A percentile compares a stretch with the other conserved stretches of the same genome.
Evolutionary conservation across 495 filamentous ascomycete genomes (phyloP).

Genomic region (Sabuloglossum arenarium): DNA sequence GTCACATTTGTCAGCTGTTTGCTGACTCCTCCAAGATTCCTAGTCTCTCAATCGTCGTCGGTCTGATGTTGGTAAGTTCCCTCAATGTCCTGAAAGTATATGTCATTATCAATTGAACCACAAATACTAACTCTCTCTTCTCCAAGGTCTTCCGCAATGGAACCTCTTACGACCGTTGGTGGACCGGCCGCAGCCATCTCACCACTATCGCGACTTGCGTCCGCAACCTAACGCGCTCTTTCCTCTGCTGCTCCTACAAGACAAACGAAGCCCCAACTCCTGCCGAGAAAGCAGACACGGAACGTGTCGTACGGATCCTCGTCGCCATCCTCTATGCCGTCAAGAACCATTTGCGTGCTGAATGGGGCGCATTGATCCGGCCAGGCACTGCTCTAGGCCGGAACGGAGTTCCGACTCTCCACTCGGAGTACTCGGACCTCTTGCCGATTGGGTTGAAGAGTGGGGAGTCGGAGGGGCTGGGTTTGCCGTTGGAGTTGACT

Average conservation of each 20-base stretch:
- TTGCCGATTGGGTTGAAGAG: slow-evolving; percentile 36
- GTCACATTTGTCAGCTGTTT: no score
- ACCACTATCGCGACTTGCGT: slow-evolving; percentile 35
- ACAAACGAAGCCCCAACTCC: slow-evolving; percentile 11
- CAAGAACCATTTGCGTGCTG: slow-evolving; percentile 54
- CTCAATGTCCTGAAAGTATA: not conserved
- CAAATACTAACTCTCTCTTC: no score
- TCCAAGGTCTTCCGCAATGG: slow-evolving; percentile 43
- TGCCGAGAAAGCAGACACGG: slow-evolving; percentile 36
- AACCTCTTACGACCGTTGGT: slow-evolving; percentile 52
- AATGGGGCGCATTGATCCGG: slow-evolving; percentile 39
- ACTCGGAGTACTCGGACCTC: slow-evolving; percentile 37
- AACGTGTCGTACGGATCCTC: slow-evolving; percentile 35
- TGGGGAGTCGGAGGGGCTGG: slow-evolving; percentile 42
- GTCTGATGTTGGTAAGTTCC: slow-evolving; percentile 41
- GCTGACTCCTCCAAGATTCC: slow-evolving; percentile 28
- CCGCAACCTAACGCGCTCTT: slow-evolving; percentile 40
- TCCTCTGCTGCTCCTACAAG: slow-evolving; percentile 25
- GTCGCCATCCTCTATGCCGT: slow-evolving; percentile 55
- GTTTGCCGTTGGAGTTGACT: slow-evolving; percentile 42
- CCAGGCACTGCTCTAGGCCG: slow-evolving; percentile 23
- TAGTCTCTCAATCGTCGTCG: slow-evolving; percentile 59
- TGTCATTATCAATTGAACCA: not conserved
- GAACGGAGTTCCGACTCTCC: slow-evolving; percentile 26
- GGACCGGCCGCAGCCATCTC: slow-evolving; percentile 43